A percentile compares a stretch with the other conserved stretches of the same genome.
Conservation (phyloP, 345 rosid genomes). For the Gossypium sturtianum region DNA sequence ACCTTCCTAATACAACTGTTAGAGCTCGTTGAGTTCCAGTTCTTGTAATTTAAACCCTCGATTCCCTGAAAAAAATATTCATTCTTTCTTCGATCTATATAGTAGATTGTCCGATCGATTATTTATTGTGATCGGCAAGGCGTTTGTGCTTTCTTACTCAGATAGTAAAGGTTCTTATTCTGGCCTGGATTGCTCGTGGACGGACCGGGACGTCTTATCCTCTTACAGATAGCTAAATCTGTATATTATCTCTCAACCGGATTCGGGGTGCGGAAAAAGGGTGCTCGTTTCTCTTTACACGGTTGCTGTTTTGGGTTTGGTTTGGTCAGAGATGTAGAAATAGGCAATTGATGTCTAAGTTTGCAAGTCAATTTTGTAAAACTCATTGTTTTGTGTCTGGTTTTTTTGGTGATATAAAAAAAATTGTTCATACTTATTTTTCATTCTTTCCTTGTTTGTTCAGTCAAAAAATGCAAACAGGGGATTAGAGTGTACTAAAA, state of each 20-base stretch:
- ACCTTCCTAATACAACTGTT: slow-evolving; percentile 35
- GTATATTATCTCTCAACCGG: slow-evolving; percentile 24
- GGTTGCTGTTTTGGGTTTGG: background rate
- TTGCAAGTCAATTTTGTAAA: slow-evolving; percentile 8
- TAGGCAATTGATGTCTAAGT: background rate
- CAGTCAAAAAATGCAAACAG: background rate
- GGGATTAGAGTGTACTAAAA: too few relatives aligned
- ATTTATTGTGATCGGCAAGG: slow-evolving; percentile 26
- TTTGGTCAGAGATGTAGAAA: slow-evolving; percentile 12
- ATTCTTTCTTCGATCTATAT: slow-evolving; percentile 20
- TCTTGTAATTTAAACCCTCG: slow-evolving; percentile 32
- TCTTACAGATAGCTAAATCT: slow-evolving; percentile 17
- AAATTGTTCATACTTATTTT: background rate
- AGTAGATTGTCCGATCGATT: slow-evolving; percentile 17
- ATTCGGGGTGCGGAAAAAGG: slow-evolving; percentile 2
- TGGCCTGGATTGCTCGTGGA: slow-evolving; percentile 9
- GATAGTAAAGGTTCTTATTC: slow-evolving; percentile 11
- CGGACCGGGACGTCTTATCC: background rate
- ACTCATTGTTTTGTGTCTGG: background rate
- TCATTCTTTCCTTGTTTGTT: background rate
- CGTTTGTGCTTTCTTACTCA: slow-evolving; percentile 11
- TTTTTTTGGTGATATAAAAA: background rate
- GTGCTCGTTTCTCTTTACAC: background rate
- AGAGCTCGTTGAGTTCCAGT: slow-evolving; percentile 20
- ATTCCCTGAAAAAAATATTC: background rate